Evolutionary conservation across 1,284 basidiomycete genomes (phyloP).

Genomic region (Trametes hirsuta): DNA sequence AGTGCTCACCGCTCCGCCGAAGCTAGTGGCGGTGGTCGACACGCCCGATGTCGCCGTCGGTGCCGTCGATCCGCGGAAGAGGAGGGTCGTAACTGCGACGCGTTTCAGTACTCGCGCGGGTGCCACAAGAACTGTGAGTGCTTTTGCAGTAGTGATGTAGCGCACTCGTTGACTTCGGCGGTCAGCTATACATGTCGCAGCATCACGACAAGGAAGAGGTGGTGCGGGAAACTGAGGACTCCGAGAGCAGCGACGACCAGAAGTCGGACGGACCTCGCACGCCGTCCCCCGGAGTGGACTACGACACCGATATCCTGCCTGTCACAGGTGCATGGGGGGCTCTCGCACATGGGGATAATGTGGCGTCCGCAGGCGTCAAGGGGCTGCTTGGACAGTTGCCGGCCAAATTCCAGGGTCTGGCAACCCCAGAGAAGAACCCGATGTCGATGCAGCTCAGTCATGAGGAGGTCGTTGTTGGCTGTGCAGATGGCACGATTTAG

Average conservation of each 20-base stretch:
- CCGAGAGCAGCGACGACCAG: constrained; percentile 27
- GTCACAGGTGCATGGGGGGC: constrained; percentile 73
- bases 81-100: constrained; percentile 83
- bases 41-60: constrained; percentile 84
- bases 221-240: constrained; percentile 29
- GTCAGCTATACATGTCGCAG: constrained; percentile 80
- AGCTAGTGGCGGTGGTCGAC: constrained; percentile 77
- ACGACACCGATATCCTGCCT: constrained; percentile 62
- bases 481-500: constrained; percentile 89
- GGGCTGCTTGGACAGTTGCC: constrained; percentile 66
- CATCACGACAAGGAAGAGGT: constrained; percentile 58
- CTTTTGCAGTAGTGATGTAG: not conserved
- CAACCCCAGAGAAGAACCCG: constrained; percentile 83
- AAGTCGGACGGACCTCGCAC: constrained; percentile 25
- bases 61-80: constrained; percentile 79
- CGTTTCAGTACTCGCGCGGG: constrained; percentile 81
- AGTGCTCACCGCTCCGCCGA: constrained; percentile 77
- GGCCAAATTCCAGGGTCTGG: constrained; percentile 69
- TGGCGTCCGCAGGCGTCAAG: constrained; percentile 43
- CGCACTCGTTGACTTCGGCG: not conserved
- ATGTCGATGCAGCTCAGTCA: constrained; percentile 89
- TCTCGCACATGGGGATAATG: constrained; percentile 45
- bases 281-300: constrained; percentile 48
- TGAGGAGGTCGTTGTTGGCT: constrained; percentile 84
- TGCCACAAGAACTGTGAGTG: constrained; percentile 73